These are phyloP conservation scores for Halteria grandinella DNA, from an alignment of 73 alveolate species.

Conservation along the genomic window DNA sequence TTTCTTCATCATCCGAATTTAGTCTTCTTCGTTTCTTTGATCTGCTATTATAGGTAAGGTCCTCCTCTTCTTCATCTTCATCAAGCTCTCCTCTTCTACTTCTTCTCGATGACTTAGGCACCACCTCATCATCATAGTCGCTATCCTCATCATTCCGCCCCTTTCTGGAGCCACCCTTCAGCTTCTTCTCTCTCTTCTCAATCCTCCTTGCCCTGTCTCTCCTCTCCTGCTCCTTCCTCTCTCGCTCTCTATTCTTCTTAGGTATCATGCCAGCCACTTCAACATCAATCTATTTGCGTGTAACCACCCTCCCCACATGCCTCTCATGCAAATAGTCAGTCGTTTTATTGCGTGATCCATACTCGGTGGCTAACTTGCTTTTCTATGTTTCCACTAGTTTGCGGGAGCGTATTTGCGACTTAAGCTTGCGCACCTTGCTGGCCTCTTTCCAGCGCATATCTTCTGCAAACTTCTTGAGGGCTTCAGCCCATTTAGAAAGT, in stretches of 20 bases:
- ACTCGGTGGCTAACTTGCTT: constrained; percentile 13
- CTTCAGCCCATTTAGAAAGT: not conserved
- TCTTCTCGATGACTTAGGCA: constrained; percentile 18
- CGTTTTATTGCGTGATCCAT: not conserved
- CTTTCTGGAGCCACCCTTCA: constrained; percentile 23
- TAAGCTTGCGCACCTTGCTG: constrained; percentile 16
- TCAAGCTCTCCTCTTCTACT: not conserved
- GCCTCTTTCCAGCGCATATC: constrained; percentile 43
- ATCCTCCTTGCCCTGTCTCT: constrained; percentile 47
- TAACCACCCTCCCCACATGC: constrained; percentile 31
- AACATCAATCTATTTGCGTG: constrained; percentile 25
- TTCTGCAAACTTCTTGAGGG: constrained; percentile 24
- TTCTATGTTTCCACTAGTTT: constrained; percentile 4
- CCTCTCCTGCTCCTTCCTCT: constrained; percentile 38
- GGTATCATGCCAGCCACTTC: too few relatives aligned
- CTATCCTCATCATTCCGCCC: constrained; percentile 6
- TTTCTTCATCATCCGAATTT: too few relatives aligned
- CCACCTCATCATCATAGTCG: constrained; percentile 36
- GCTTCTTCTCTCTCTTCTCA: constrained; percentile 36
- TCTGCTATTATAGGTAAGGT: too few relatives aligned
- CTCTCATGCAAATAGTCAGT: constrained; percentile 44
- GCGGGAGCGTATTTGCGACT: constrained; percentile 45
- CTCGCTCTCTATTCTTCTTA: not conserved
- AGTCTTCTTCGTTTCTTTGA: too few relatives aligned
- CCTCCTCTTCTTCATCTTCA: constrained; percentile 15